Conservation (phyloP, 176 grass and related monocot genomes). For the Rhynchospora breviuscula region DNA sequence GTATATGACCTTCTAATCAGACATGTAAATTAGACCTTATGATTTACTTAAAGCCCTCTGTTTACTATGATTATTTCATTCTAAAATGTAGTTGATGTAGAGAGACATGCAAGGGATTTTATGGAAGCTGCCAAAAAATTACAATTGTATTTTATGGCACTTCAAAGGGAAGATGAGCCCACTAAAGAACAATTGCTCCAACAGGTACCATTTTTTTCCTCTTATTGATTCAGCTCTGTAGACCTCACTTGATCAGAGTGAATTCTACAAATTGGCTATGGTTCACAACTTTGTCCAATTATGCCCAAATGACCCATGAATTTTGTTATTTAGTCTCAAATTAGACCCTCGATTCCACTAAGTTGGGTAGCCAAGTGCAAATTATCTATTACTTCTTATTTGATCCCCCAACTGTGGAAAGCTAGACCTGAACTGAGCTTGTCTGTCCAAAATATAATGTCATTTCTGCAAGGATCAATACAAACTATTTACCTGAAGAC, state of each 20-base stretch:
- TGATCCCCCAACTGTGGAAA: neutral
- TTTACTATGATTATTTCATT: neutral
- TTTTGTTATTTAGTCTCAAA: neutral
- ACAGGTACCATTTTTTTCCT: conserved; percentile 36
- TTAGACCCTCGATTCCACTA: neutral
- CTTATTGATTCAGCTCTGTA: neutral
- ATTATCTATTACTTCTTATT: neutral
- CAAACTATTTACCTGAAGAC: neutral
- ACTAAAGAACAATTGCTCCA: conserved; percentile 58
- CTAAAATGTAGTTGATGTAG: conserved; percentile 55
- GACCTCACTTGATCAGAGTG: neutral
- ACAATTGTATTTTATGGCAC: conserved; percentile 62
- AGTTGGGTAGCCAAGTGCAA: neutral
- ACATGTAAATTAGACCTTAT: too few relatives aligned
- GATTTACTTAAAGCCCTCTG: too few relatives aligned
- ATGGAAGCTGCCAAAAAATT: conserved; percentile 90
- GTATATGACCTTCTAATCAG: too few relatives aligned
- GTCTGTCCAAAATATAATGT: neutral
- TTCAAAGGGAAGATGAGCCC: conserved; percentile 67
- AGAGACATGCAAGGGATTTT: conserved; percentile 77
- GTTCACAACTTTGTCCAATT: neutral
- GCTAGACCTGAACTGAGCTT: neutral
- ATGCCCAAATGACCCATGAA: neutral
- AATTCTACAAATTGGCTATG: neutral
- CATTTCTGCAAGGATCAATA: neutral